Evolutionary conservation across 108 stramenopile genomes (phyloP).

Genomic region (Thalassiosira profunda): DNA sequence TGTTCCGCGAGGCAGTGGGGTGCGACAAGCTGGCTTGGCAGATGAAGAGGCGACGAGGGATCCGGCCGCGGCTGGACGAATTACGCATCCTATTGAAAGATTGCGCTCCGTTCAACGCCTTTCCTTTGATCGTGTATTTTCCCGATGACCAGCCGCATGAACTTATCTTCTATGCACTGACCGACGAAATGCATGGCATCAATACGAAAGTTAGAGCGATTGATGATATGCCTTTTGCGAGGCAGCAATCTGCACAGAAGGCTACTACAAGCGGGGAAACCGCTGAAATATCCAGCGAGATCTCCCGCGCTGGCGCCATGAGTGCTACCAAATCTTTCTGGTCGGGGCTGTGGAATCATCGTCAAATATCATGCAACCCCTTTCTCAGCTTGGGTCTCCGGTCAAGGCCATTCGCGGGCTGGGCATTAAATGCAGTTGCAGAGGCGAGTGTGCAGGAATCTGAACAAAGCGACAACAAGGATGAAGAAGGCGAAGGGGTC

Average conservation of each 20-base stretch:
- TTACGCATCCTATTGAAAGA: constrained; percentile 40
- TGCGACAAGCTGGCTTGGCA: constrained; percentile 27
- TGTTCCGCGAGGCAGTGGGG: constrained; percentile 53
- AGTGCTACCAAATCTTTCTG: too few species aligned
- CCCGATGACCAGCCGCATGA: constrained; percentile 20
- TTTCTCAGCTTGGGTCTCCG: neutral
- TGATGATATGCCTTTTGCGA: constrained; percentile 5
- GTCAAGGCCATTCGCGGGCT: neutral
- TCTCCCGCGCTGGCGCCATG: neutral
- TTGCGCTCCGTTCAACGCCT: constrained; percentile 25
- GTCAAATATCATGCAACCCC: neutral
- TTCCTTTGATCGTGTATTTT: constrained; percentile 36
- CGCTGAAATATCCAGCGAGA: neutral
- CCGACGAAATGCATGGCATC: neutral
- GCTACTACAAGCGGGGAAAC: neutral
- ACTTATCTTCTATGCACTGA: constrained; percentile 4
- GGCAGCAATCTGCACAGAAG: neutral
- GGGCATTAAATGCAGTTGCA: constrained; percentile 21
- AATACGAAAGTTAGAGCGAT: neutral
- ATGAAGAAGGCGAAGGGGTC: neutral
- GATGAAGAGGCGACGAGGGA: constrained; percentile 53
- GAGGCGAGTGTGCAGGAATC: neutral
- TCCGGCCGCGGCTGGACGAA: constrained; percentile 39
- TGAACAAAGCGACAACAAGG: neutral
- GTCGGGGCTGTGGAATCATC: constrained; percentile 1